Conservation (phyloP, 2,329 filamentous ascomycete genomes). For the Colletotrichum spinosum region DNA sequence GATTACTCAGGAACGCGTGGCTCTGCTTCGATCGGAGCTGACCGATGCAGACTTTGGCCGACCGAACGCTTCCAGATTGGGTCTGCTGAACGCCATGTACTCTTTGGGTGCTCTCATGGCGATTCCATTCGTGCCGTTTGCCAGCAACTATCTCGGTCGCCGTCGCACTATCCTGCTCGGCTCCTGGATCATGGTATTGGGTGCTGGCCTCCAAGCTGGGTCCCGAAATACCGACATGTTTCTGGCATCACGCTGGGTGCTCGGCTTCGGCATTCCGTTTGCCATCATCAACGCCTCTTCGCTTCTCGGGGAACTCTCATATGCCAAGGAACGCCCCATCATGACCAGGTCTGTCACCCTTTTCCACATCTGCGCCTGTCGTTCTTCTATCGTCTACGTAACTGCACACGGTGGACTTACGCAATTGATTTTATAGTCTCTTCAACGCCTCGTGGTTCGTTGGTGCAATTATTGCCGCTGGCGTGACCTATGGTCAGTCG, state of each 20-base stretch:
- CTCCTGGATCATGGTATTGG: constrained; percentile 47
- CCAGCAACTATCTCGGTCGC: constrained; percentile 47
- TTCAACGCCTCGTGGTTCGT: constrained; percentile 56
- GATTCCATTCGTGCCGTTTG: constrained; percentile 45
- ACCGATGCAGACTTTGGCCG: constrained; percentile 50
- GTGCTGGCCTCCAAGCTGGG: constrained; percentile 50
- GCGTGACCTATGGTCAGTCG: constrained; percentile 19
- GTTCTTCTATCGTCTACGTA: not conserved
- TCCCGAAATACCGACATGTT: constrained; percentile 56
- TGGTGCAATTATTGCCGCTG: constrained; percentile 26
- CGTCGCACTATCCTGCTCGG: constrained; percentile 46
- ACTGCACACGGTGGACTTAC: not conserved
- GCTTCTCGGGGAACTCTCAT: constrained; percentile 63
- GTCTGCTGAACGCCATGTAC: constrained; percentile 55
- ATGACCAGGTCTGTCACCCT: constrained; percentile 56
- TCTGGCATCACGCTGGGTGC: constrained; percentile 62
- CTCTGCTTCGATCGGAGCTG: not conserved
- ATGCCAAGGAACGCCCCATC: constrained; percentile 64
- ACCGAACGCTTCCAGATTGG: constrained; percentile 50
- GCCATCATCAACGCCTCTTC: constrained; percentile 63
- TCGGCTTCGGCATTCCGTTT: constrained; percentile 66
- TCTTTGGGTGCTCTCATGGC: constrained; percentile 58
- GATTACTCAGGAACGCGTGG: too few relatives aligned
- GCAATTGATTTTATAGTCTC: not conserved
- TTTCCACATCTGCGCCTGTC: too few relatives aligned